Evolutionary conservation across 768 basidiomycete genomes (phyloP), one percentile per base, ranked within the genome.

Genomic region (Agaricus subrufescens): DNA sequence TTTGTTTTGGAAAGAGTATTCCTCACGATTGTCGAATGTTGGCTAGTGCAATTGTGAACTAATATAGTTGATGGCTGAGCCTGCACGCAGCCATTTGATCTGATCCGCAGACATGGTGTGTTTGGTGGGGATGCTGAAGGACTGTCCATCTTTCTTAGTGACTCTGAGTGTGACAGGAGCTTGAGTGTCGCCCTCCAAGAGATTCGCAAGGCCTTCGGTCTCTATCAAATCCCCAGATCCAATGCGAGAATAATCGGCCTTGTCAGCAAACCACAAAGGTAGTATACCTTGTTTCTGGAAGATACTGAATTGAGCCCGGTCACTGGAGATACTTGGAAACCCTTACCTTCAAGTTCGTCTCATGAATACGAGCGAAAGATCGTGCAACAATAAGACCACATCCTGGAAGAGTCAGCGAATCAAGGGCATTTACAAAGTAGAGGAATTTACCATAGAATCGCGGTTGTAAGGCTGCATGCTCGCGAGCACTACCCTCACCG

Each of bases 321-420:
- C 44, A 44, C 25, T 25, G 42, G 19, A 45, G 23, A 27, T 11
- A 54, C 14, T 43, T 4, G 34, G 11, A 29, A 19, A 42, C 9
- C 52, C 78, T 39, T 59, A 89, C 93, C 77, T 97, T 97, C 56
- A 98, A 73, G 70, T 98, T 98, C 5, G 95, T 96, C 75, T 98
- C 97, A 67, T 99, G 97, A 50, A 99, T 99, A 50, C 97, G 88
- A 61, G 97, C 97, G 65, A 99, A 98, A 1, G 94, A 98, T 23
- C 94, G 79, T 0, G 94, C 94, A 55, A 97, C 69, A 62, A 98
- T 94, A 76, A 94, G 75, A 4, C 80, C 82, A 64, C 93, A 94
- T 15, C 96, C 92, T 88, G 46, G 42, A 60, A 26, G 25, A 25
- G 51, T 19, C 48, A 37, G 26, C 42, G 44, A 15, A 38, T 23